Base-by-base conservation (phyloP, 2,329 filamentous ascomycete genomes). In the Periconia sp. region DNA sequence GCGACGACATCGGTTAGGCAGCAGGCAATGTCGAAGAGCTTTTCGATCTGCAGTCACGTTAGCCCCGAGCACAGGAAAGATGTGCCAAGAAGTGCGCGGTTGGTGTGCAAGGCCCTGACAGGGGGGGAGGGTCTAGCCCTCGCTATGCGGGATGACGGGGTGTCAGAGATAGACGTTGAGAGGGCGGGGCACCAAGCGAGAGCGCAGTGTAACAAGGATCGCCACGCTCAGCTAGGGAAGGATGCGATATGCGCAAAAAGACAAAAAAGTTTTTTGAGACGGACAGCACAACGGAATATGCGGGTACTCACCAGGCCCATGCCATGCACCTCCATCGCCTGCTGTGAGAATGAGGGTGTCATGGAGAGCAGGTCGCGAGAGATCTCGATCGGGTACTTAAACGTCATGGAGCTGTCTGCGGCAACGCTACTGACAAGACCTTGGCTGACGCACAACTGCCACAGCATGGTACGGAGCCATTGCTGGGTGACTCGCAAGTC, bases 1-100 rank as follows among this genome's bases (percentile, higher is more conserved):
- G 85, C 79, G 41, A 95, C 82, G 16, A 89, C 84, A 51, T 92
- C 87, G 6, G 81, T 86, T 48, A 94, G 76, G 12, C 85, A 84
- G 65, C 81, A 87, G 10, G 88, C 84, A 24, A 92, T 81, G 54
- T 92, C 87, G 56, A 94, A 82, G 10, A 95, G 73, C 64, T 92
- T 92, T 63, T 92, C 88, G 47, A 94, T 83, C 82, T 86, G 55
- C 46, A 45, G 32, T 40, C 24, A 24, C 46, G 59, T 68, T 51
- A 69, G 65, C 53, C 46, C 17, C 24, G 47, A 49, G 41, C 48
- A 13, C 23, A 40, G 30, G 21, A 15, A 36, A 24, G 33, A 32
- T 19, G 23, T n/a, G 31, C 19, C 17, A 24, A 28, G 19, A 22
- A 35, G 32, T 6, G 7, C 31, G 23, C 32, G 13, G 22, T 23